Evolutionary conservation across 768 basidiomycete genomes (phyloP).

Genomic region (Kondoa subrosea): DNA sequence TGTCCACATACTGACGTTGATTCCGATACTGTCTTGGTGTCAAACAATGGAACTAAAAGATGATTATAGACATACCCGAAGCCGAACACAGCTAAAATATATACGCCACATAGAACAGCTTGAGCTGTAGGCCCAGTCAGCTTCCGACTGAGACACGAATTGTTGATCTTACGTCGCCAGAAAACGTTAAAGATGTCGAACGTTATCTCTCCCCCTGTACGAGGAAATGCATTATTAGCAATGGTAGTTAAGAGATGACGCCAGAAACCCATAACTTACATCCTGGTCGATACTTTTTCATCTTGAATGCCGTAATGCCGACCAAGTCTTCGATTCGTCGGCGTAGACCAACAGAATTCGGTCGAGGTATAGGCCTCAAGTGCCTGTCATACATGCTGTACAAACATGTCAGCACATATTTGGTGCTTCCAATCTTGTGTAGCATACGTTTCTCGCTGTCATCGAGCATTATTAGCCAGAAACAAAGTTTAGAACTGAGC

Average conservation of each 20-base stretch:
- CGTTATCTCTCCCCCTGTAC: constrained; percentile 39
- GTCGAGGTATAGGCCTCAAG: constrained; percentile 39
- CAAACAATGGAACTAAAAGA: background rate
- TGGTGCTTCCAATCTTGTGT: background rate
- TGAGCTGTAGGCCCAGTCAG: background rate
- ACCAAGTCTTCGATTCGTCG: constrained; percentile 46
- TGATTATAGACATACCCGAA: constrained; percentile 26
- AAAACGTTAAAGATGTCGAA: constrained; percentile 40
- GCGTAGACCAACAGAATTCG: constrained; percentile 36
- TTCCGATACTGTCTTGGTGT: constrained; percentile 32
- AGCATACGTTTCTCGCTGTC: background rate
- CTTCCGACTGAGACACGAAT: constrained; percentile 32
- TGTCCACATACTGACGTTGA: constrained; percentile 45
- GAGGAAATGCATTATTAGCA: too few species aligned
- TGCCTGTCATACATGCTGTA: constrained; percentile 52
- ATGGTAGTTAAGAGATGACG: too few species aligned
- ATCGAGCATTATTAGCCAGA: background rate
- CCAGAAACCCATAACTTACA: too few species aligned
- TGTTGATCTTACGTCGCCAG: constrained; percentile 50
- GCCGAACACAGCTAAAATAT: background rate
- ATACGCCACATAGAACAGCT: background rate
- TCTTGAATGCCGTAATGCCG: constrained; percentile 47
- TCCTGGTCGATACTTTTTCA: constrained; percentile 43
- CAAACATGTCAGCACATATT: constrained; percentile 24
- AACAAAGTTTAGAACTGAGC: background rate